A percentile compares a stretch with the other conserved stretches of the same genome.
Evolutionary conservation across 345 rosid species (phyloP).

Genomic region (Trapa incisa): DNA sequence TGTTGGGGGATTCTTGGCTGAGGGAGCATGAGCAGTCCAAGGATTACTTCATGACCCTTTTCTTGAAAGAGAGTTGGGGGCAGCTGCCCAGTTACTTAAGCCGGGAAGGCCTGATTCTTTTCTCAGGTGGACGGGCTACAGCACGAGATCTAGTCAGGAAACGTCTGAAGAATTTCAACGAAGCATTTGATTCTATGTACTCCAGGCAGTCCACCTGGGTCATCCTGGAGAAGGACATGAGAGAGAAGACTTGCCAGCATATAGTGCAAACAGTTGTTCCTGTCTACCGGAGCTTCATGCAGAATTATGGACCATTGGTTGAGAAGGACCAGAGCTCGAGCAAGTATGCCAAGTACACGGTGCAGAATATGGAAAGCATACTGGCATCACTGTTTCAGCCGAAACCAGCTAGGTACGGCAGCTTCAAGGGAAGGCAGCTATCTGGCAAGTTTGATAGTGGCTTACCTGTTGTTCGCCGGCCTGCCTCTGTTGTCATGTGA

Average conservation of each 20-base stretch:
- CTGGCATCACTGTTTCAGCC: slow-evolving; percentile 65
- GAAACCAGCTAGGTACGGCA: slow-evolving; percentile 68
- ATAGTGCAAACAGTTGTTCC: slow-evolving; percentile 75
- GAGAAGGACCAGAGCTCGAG: slow-evolving; percentile 78
- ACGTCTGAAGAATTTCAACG: slow-evolving; percentile 75
- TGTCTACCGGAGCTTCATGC: slow-evolving; percentile 94
- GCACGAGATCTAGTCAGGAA: slow-evolving; percentile 99
- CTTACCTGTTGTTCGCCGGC: slow-evolving; percentile 51
- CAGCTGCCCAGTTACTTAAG: slow-evolving; percentile 84
- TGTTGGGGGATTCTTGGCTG: slow-evolving; percentile 69
- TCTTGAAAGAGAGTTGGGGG: slow-evolving; percentile 86
- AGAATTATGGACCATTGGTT: slow-evolving; percentile 89
- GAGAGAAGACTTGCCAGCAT: slow-evolving; percentile 72
- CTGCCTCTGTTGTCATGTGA: slow-evolving; percentile 65
- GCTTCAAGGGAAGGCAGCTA: slow-evolving; percentile 64
- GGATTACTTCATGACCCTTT: slow-evolving; percentile 48
- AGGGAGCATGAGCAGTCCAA: slow-evolving; percentile 78
- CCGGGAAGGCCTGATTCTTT: slow-evolving; percentile 84
- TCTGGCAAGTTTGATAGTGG: slow-evolving; percentile 43
- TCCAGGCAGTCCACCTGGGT: slow-evolving; percentile 71
- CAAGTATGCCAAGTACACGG: slow-evolving; percentile 80
- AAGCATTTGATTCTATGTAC: slow-evolving; percentile 78
- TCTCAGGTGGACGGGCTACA: slow-evolving; percentile 98
- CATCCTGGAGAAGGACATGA: slow-evolving; percentile 67
- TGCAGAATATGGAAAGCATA: slow-evolving; percentile 75